phyloP scores from a whole-genome alignment of 192 early-diverging fungal species.

The Coemansia sp. region DNA sequence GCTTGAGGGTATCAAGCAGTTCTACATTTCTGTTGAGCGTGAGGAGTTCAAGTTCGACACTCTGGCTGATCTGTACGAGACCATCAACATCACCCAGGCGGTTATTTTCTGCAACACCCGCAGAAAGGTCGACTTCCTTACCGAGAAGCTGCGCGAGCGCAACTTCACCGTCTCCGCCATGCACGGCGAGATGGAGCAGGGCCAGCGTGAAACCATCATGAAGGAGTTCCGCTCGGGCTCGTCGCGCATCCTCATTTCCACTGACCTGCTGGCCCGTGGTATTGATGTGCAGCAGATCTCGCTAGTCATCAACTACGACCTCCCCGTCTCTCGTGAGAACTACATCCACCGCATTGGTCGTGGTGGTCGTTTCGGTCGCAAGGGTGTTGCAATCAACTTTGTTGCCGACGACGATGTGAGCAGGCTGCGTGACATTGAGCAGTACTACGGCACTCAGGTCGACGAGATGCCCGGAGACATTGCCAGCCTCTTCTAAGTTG shows the following conservation, averaged over 20 bases:
- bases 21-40: constrained; percentile 97
- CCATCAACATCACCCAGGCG: constrained; percentile 96
- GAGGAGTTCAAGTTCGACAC: constrained; percentile 99
- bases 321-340: constrained; percentile 96
- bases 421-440: constrained; percentile 85
- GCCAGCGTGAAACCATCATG: constrained; percentile 96
- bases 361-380: constrained; percentile 99
- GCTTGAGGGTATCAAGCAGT: constrained; percentile 95
- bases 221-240: constrained; percentile 98
- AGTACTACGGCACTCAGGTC: constrained; percentile 98
- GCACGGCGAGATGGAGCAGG: constrained; percentile 99
- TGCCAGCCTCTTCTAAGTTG: constrained; percentile 73
- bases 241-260: constrained; percentile 95
- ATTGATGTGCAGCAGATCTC: constrained; percentile 99
- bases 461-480: constrained; percentile 99
- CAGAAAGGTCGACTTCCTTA: constrained; percentile 99
- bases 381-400: constrained; percentile 99
- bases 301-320: constrained; percentile 98
- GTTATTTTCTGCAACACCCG: constrained; percentile 99
- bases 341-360: constrained; percentile 99
- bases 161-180: constrained; percentile 97
- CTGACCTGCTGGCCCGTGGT: constrained; percentile 97
- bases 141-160: constrained; percentile 87
- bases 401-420: constrained; percentile 93
- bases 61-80: constrained; percentile 97